Conservation (phyloP, 495 filamentous ascomycete species). For the Viridothelium virens region DNA sequence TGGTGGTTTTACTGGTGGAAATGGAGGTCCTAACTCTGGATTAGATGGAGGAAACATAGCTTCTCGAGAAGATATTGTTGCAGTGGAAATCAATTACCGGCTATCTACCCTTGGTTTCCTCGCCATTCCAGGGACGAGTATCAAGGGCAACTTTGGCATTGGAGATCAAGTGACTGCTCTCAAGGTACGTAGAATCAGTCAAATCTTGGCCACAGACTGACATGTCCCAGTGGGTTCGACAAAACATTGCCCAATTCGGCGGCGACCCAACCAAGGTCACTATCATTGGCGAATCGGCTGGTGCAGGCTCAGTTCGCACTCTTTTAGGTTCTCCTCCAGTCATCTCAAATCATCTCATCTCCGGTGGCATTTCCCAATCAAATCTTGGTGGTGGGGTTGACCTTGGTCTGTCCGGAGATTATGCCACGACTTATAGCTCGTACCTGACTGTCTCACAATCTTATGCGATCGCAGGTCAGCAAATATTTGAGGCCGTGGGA, state of each 20-base stretch:
- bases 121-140: slow-evolving; percentile 22
- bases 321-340: slow-evolving; percentile 33
- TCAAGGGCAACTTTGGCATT: slow-evolving; percentile 25
- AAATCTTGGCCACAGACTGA: slow-evolving; percentile 15
- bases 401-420: slow-evolving; percentile 34
- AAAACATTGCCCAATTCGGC: slow-evolving; percentile 36
- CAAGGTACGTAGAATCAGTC: not conserved
- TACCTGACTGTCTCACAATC: slow-evolving; percentile 42
- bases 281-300: slow-evolving; percentile 63
- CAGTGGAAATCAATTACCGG: slow-evolving; percentile 33
- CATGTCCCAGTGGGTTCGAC: slow-evolving; percentile 28
- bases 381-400: slow-evolving; percentile 42
- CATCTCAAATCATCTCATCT: slow-evolving; percentile 36
- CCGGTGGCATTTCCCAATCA: slow-evolving; percentile 38
- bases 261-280: slow-evolving; percentile 46
- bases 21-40: slow-evolving; percentile 31
- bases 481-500: slow-evolving; percentile 34
- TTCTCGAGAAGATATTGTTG: slow-evolving; percentile 31
- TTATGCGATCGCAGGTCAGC: slow-evolving; percentile 34
- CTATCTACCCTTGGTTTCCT: slow-evolving; percentile 31
- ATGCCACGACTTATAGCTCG: slow-evolving; percentile 43
- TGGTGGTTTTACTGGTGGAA: slow-evolving; percentile 41
- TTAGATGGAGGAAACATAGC: slow-evolving; percentile 36
- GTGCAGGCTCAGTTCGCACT: slow-evolving; percentile 22
- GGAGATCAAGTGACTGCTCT: slow-evolving; percentile 26